phyloP scores from a whole-genome alignment of 371 early-diverging fungal species.

The Mortierella sp. region DNA sequence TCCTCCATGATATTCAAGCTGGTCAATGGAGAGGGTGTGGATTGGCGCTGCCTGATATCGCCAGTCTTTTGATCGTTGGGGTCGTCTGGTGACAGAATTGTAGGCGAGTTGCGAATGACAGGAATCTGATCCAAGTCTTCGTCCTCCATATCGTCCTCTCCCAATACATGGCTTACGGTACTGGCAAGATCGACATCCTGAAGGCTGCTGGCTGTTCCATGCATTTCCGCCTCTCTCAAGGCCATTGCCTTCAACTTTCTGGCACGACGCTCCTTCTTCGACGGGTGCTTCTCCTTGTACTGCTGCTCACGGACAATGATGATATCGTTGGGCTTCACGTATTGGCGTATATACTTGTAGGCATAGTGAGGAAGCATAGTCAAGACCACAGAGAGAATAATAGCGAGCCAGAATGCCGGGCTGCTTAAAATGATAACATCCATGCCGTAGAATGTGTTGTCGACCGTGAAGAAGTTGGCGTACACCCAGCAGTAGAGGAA shows the following conservation, averaged over 20 bases:
- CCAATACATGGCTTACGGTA: conserved; percentile 25
- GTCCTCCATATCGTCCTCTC: conserved; percentile 43
- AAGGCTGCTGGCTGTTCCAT: conserved; percentile 31
- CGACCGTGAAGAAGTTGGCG: conserved; percentile 47
- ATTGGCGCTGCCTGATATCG: conserved; percentile 48
- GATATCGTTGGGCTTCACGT: conserved; percentile 66
- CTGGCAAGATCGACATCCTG: conserved; percentile 21
- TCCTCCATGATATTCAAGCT: conserved; percentile 36
- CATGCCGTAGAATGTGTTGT: conserved; percentile 54
- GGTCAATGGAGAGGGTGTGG: conserved; percentile 36
- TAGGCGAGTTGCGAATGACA: conserved; percentile 43
- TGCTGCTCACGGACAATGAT: conserved; percentile 67
- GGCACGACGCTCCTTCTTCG: conserved; percentile 44
- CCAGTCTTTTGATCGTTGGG: conserved; percentile 26
- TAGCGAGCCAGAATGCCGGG: conserved; percentile 62
- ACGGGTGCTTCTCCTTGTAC: conserved; percentile 44
- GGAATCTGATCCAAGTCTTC: conserved; percentile 40
- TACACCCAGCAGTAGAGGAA: conserved; percentile 59
- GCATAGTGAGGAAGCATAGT: conserved; percentile 68
- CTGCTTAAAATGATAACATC: conserved; percentile 57
- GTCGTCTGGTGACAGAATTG: conserved; percentile 43
- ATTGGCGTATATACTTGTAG: conserved; percentile 63
- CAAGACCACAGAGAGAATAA: conserved; percentile 55
- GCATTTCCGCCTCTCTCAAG: conserved; percentile 25
- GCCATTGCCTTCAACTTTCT: conserved; percentile 41